phyloP scores from a whole-genome alignment of 169 alveolate genomes.

The Babesia caballi region DNA sequence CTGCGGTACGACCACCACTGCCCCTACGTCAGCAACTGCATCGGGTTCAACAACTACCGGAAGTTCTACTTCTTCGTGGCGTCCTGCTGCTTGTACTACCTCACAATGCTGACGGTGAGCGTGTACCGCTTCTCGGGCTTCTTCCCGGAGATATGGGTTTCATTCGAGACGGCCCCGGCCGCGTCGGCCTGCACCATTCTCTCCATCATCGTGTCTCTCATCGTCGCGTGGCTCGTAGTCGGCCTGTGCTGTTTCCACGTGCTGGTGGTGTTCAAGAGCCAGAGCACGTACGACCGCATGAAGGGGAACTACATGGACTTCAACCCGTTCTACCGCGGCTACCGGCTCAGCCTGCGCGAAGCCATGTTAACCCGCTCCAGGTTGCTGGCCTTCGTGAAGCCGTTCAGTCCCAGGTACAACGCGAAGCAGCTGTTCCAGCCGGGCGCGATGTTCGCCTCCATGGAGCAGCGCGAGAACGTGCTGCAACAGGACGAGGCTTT shows the following conservation, averaged over 20 bases:
- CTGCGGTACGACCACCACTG: constrained; percentile 91
- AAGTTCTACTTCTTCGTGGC: constrained; percentile 76
- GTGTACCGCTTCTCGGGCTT: constrained; percentile 63
- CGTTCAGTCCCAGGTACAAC: not conserved
- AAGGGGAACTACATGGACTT: constrained; percentile 72
- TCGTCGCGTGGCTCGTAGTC: constrained; percentile 73
- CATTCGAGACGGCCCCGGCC: constrained; percentile 20
- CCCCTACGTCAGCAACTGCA: constrained; percentile 88
- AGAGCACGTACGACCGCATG: constrained; percentile 78
- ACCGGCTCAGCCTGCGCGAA: constrained; percentile 8
- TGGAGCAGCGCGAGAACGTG: constrained; percentile 20
- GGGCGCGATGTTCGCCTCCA: constrained; percentile 44
- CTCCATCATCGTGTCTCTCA: constrained; percentile 26
- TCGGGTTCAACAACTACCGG: constrained; percentile 85
- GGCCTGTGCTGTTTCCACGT: constrained; percentile 79
- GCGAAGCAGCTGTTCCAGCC: constrained; percentile 20
- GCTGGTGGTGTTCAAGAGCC: constrained; percentile 62
- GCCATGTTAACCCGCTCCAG: not conserved
- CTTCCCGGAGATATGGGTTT: constrained; percentile 20
- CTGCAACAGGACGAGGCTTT: not conserved
- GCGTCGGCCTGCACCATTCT: constrained; percentile 56
- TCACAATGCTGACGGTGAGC: constrained; percentile 23
- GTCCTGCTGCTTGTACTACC: constrained; percentile 66
- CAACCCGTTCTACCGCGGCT: constrained; percentile 72
- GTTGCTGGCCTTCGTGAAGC: not conserved